Evolutionary conservation across 2,329 filamentous ascomycete species (phyloP).

Genomic region (Stagonosporopsis cucurbitacearum): DNA sequence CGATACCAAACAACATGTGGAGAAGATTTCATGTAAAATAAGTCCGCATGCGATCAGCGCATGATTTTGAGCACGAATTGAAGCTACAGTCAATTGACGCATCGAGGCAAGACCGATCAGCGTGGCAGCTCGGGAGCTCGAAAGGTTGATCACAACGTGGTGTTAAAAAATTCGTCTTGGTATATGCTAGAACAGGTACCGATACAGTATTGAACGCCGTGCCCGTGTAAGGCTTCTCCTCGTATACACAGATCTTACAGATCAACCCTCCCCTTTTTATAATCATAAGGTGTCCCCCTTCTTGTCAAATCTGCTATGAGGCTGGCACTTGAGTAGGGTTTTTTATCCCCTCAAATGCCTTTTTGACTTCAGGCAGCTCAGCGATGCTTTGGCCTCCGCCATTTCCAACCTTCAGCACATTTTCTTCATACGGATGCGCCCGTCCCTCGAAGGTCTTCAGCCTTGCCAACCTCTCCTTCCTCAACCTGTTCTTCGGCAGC

Average conservation of each 20-base stretch:
- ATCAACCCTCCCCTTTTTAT: neutral
- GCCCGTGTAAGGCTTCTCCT: conserved; percentile 8
- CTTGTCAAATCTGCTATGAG: conserved; percentile 20
- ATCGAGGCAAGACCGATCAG: neutral
- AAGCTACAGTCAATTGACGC: neutral
- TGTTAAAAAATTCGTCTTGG: conserved; percentile 2
- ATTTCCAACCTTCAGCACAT: conserved; percentile 73
- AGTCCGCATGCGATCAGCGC: too few species aligned
- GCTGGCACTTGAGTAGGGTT: conserved; percentile 21
- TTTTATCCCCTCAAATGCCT: conserved; percentile 39
- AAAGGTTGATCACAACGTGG: neutral
- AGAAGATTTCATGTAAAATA: too few species aligned
- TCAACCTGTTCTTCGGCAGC: conserved; percentile 93
- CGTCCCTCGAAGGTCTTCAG: conserved; percentile 96
- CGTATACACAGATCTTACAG: conserved; percentile 19
- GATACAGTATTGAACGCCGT: conserved; percentile 14
- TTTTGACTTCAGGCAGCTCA: conserved; percentile 48
- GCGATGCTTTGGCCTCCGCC: conserved; percentile 43
- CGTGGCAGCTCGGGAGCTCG: neutral
- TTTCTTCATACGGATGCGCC: conserved; percentile 88
- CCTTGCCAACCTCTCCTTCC: conserved; percentile 84
- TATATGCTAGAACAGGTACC: conserved; percentile 13
- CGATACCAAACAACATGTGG: neutral
- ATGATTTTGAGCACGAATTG: neutral
- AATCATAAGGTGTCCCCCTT: neutral